Conservation (phyloP, 805 yeast species). For the Cyberlindnera veronae region DNA sequence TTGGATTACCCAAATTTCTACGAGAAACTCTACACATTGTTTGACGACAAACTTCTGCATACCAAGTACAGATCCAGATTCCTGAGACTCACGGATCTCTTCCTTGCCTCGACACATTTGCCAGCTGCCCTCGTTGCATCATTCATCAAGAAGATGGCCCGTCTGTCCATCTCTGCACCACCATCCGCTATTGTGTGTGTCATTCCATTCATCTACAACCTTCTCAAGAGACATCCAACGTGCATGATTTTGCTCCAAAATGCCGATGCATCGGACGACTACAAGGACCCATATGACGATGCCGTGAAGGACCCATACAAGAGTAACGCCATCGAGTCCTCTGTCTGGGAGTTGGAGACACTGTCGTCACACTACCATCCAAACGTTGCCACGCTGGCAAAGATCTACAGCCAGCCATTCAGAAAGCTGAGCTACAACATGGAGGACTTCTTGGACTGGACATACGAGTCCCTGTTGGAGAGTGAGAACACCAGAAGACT, state of each 20-base stretch:
- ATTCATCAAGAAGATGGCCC: slow-evolving; percentile 77
- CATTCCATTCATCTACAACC: slow-evolving; percentile 88
- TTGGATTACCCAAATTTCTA: slow-evolving; percentile 92
- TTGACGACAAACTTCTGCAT: slow-evolving; percentile 73
- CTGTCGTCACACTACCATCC: slow-evolving; percentile 88
- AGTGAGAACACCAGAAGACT: slow-evolving; percentile 62
- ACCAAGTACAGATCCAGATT: slow-evolving; percentile 82
- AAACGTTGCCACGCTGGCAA: slow-evolving; percentile 88
- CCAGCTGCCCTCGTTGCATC: slow-evolving; percentile 84
- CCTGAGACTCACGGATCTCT: slow-evolving; percentile 80
- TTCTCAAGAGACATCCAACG: slow-evolving; percentile 86
- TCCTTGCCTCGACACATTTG: slow-evolving; percentile 82
- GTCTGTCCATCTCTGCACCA: slow-evolving; percentile 71
- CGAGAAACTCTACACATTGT: slow-evolving; percentile 71
- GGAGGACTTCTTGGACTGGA: slow-evolving; percentile 95
- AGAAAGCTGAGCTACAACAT: slow-evolving; percentile 80
- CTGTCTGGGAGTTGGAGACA: slow-evolving; percentile 89
- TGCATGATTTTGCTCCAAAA: slow-evolving; percentile 86
- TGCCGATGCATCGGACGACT: slow-evolving; percentile 28
- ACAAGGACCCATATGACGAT: slow-evolving; percentile 63
- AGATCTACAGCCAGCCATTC: slow-evolving; percentile 85
- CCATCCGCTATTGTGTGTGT: slow-evolving; percentile 86
- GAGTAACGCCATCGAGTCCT: slow-evolving; percentile 78
- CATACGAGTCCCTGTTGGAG: slow-evolving; percentile 60
- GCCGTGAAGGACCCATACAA: slow-evolving; percentile 69